Evolutionary conservation across 148 eudicot species (phyloP), one percentile per base, ranked within the genome.

Genomic region (Rheum nobile): DNA sequence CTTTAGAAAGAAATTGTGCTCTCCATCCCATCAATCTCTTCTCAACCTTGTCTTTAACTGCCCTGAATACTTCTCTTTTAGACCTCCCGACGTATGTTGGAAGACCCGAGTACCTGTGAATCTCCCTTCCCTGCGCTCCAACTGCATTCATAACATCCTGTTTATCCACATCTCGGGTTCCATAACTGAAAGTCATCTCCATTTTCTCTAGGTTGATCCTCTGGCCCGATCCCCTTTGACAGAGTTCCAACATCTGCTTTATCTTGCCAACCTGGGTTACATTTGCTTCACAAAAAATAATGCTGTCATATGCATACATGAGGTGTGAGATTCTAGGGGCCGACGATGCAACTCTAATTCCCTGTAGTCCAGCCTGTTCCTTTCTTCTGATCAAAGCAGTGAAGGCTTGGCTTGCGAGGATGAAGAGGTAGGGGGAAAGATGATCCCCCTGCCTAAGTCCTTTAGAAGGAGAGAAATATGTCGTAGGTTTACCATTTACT

Each of bases 151-250:
- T 2, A 2, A 14, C 21, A 4, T 1, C 19, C 4, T 3, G 1
- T 4, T 14, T 8, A 4, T 3, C 19, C 0, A 2, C 19, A 1
- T 13, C 2, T 0, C n/a, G n/a, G n/a, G 5, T 2, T 0, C n/a
- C 50, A 0, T 14, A 2, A 6, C 19, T 46, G n/a, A 46, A 46
- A 1, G 0, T 16, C n/a, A 16, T 17, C 5, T 46, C n/a, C 2
- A 2, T 46, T 3, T 46, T 46, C 4, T 14, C 4, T 0, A 46
- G 50, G 2, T 46, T 46, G 4, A 16, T 46, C n/a, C n/a, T 46
- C 50, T 46, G 4, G 0, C 21, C n/a, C 1, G 21, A 46, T 0
- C 50, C n/a, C 14, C 19, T 46, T 5, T 46, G 19, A 12, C 14
- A 46, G 0, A 46, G 4, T 0, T 46, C 50, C 0, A 46, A n/a